Base-by-base conservation (phyloP, 1,284 basidiomycete genomes). In the Quambalaria eucalypti region DNA sequence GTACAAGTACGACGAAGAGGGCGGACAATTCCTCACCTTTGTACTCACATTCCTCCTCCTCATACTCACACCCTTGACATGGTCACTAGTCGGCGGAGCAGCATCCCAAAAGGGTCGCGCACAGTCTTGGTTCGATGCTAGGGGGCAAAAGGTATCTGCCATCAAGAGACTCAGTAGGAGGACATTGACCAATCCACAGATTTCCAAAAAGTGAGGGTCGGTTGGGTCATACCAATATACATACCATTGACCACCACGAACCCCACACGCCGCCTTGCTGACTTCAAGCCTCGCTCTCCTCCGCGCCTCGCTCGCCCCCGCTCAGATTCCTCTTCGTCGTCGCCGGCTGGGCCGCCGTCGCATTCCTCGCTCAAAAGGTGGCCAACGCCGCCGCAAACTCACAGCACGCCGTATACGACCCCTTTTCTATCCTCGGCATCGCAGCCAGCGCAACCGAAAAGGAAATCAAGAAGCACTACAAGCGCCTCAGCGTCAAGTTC, bases 381-480 rank as follows among this genome's bases (percentile, higher is more conserved):
- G 78, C 84, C 38, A 66, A 79, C 77, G 85, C 84, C 60, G 77
- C 66, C 16, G 31, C 62, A 40, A 69, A 91, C 52, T 68, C 71
- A 4, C 56, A 58, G 16, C 67, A 71, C 52, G 51, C 59, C 12
- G 57, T 73, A 4, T 99, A 97, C 76, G 84, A 98, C 76, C 95
- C 95, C 0, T 98, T 93, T 68, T 85, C 90, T 69, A 93, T 98
- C 68, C 82, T 99, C 28, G 91, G 87, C 25, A 83, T 99, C 59
- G 80, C 79, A n/a, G 87, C 88, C 62, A 56, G 79, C 85, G 86
- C 81, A 1, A 80, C 85, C 4, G 87, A 93, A 70, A 92, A 93
- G 77, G 87, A 92, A 57, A 95, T 99, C 78, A 96, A 95, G 77
- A 88, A 89, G 14, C 88, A 91, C 76, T 98, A 87, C 81, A 95